Evolutionary conservation across 2,329 filamentous ascomycete species (phyloP), one percentile per base, ranked within the genome.

Genomic region (Penicillium sp.): DNA sequence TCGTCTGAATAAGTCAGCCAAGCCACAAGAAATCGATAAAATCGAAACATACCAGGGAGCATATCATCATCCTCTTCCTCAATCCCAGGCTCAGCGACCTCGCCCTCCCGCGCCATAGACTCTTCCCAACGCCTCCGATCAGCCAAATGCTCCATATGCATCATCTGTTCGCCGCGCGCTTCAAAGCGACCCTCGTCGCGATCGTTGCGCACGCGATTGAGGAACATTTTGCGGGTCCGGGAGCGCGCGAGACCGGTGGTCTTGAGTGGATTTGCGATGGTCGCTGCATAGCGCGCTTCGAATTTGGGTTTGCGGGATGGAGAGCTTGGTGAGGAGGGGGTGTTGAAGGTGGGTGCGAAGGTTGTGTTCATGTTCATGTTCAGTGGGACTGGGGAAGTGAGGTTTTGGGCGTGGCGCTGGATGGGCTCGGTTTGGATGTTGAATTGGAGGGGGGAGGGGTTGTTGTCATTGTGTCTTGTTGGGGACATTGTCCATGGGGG

Each of bases 91-190:
- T 36, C 34, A n/a, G 16, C 38, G 21, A 40, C 18, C 38, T 40
- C 72, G 18, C 68, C 71, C 40, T 68, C 59, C 36, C 67, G 56
- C 44, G 59, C 62, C 73, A 77, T 76, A 24, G 51, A 56, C 57
- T 75, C 74, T 29, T 71, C 70, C 72, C 76, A 77, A 47, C 60
- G 58, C 57, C 66, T 68, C 64, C 71, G 67, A 62, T 71, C 74
- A 50, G 65, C 69, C 52, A 72, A 62, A 64, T 70, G 70, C 56
- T 78, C 77, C 73, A 70, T 74, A 60, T 65, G 73, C 68, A 71
- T 73, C 55, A 74, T 70, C 69, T 71, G 76, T 63, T 71, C 80
- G 60, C 71, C 75, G 59, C 68, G 74, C 59, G 65, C 66, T 56
- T 75, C 71, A 51, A 73, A 75, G 7, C 72, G 69, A 1, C 66